A percentile compares a stretch with the other conserved stretches of the same genome.
Conservation (phyloP, 73 alveolate species). For the Symbiodinium pilosum region DNA sequence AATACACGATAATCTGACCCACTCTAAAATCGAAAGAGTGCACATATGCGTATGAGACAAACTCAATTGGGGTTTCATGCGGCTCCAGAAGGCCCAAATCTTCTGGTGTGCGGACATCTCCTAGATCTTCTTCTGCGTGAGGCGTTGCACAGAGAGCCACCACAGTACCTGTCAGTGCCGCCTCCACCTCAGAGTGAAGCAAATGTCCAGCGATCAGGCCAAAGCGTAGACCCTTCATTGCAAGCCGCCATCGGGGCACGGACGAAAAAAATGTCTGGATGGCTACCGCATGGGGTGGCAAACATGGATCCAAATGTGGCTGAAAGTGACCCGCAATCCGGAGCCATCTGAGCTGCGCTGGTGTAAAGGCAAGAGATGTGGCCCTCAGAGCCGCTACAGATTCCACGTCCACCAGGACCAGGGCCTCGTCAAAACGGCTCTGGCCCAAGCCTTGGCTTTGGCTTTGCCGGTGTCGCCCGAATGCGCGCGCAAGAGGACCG, state of each 20-base stretch:
- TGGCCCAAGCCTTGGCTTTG: too few relatives aligned
- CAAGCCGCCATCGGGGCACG: slow-evolving; percentile 25
- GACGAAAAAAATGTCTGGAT: background rate
- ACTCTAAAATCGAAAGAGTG: slow-evolving; percentile 44
- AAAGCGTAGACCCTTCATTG: slow-evolving; percentile 23
- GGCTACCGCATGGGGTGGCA: slow-evolving; percentile 51
- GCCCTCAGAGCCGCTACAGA: slow-evolving; percentile 25
- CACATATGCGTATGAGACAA: slow-evolving; percentile 74
- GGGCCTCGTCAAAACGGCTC: background rate
- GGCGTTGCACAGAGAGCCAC: slow-evolving; percentile 38
- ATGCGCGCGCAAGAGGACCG: slow-evolving; percentile 70
- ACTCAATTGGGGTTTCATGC: slow-evolving; percentile 42
- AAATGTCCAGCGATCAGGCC: slow-evolving; percentile 77
- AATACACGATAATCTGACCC: background rate
- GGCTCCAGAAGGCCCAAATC: slow-evolving; percentile 62
- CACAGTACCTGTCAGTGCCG: slow-evolving; percentile 59
- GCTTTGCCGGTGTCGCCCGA: slow-evolving; percentile 4
- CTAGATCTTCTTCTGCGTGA: background rate
- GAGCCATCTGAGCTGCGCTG: slow-evolving; percentile 82
- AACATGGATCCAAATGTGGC: slow-evolving; percentile 65
- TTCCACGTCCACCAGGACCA: slow-evolving; percentile 60
- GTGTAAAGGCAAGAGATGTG: background rate
- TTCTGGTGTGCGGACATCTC: slow-evolving; percentile 15
- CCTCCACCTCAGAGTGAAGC: slow-evolving; percentile 79
- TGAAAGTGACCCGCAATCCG: slow-evolving; percentile 54